Conservation (phyloP, 495 filamentous ascomycete species). For the Penicillium silybi region DNA sequence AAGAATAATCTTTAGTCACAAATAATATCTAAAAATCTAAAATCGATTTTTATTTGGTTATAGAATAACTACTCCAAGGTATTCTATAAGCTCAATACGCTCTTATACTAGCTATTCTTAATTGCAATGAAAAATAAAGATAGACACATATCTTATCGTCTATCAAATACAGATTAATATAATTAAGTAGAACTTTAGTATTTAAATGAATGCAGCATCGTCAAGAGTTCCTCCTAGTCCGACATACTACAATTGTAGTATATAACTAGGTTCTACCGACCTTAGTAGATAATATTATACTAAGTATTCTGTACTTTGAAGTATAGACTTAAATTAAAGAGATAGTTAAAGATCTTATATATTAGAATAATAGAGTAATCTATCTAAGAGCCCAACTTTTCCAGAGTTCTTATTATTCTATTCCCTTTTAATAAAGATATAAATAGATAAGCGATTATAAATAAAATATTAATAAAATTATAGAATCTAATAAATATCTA, state of each 20-base stretch:
- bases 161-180: neutral
- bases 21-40: neutral
- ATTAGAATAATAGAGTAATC: neutral
- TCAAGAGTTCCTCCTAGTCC: no score
- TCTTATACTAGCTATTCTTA: no score
- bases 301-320: neutral
- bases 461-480: constrained; percentile 4
- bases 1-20: neutral
- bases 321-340: neutral
- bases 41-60: neutral
- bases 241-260: no score
- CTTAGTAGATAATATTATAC: neutral
- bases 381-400: no score
- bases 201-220: no score
- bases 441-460: neutral
- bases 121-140: no score
- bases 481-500: neutral
- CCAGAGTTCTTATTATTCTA: neutral
- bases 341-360: neutral
- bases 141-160: neutral
- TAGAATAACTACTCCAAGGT: neutral
- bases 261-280: neutral
- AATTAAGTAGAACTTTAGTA: no score
- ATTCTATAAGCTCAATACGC: no score
- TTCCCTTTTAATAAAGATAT: neutral